phyloP scores from a whole-genome alignment of 768 basidiomycete species.

The Suillus alpinus region DNA sequence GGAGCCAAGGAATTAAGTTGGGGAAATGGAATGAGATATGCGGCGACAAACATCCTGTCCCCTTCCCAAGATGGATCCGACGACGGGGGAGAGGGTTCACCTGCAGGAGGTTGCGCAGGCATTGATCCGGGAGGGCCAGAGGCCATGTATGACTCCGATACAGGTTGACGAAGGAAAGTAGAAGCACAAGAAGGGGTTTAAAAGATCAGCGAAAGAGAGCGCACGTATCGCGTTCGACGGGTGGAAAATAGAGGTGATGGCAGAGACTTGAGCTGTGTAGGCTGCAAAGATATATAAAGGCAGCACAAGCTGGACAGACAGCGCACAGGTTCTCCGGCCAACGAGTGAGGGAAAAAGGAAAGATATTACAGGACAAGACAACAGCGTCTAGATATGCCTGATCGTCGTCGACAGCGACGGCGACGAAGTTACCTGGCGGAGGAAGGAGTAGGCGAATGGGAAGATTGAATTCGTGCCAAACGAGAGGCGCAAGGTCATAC shows the following conservation, averaged over 20 bases:
- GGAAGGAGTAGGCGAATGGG: conserved; percentile 7
- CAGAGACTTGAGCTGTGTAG: conserved; percentile 11
- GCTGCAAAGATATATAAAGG: conserved; percentile 15
- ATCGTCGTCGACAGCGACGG: conserved; percentile 3
- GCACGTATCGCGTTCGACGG: conserved; percentile 4
- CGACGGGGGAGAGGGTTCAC: conserved; percentile 16
- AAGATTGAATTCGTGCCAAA: conserved; percentile 27
- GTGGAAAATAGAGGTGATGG: conserved; percentile 11
- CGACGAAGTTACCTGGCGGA: background rate
- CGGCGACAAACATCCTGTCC: conserved; percentile 67
- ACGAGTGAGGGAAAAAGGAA: conserved; percentile 1
- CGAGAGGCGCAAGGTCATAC: conserved; percentile 32
- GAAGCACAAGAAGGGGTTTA: background rate
- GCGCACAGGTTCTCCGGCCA: conserved; percentile 2
- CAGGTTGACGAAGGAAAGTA: background rate
- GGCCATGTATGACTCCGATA: conserved; percentile 11
- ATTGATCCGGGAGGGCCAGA: conserved; percentile 25
- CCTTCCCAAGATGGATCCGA: conserved; percentile 70
- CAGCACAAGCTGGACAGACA: conserved; percentile 5
- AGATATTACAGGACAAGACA: conserved; percentile 9
- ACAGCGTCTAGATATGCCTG: conserved; percentile 5
- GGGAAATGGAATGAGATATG: conserved; percentile 6
- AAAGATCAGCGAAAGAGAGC: conserved; percentile 1
- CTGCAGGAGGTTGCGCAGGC: conserved; percentile 8
- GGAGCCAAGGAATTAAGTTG: conserved; percentile 9